Percentiles rank a stretch among this genome's conserved stretches.
These are phyloP conservation scores for Phialophora expanda DNA, from an alignment of 2,329 filamentous ascomycete species.

Conservation along the genomic window DNA sequence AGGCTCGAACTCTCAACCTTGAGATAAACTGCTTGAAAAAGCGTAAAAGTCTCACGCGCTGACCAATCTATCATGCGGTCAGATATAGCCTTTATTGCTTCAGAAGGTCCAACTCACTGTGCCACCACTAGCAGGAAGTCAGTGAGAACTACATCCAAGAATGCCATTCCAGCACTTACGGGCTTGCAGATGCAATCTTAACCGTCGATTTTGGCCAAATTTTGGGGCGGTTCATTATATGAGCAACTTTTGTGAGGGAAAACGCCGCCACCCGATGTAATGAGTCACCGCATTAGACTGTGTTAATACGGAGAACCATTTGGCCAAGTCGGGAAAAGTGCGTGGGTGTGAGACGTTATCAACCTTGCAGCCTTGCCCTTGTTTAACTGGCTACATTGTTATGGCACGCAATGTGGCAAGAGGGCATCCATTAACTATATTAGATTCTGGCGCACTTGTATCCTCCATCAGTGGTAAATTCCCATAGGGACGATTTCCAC, in stretches of 20 bases:
- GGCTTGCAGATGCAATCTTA: constrained; percentile 11
- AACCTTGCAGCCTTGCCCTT: not conserved
- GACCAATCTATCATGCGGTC: constrained; percentile 27
- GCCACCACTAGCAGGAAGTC: constrained; percentile 23
- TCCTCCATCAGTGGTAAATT: too few relatives aligned
- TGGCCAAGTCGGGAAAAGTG: too few relatives aligned
- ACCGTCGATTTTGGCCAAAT: not conserved
- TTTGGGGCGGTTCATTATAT: not conserved
- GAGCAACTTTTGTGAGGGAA: too few relatives aligned
- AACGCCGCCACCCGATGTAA: not conserved
- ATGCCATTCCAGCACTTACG: not conserved
- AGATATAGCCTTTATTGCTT: too few relatives aligned
- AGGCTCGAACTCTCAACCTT: constrained; percentile 39
- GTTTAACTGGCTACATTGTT: not conserved
- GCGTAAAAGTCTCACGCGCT: constrained; percentile 40
- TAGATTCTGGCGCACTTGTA: too few relatives aligned
- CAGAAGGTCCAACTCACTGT: constrained; percentile 14
- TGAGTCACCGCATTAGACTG: not conserved
- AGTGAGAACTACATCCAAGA: too few relatives aligned
- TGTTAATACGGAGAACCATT: too few relatives aligned
- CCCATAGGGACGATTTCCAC: too few relatives aligned
- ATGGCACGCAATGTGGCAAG: not conserved
- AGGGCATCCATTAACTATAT: not conserved
- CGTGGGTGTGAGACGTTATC: not conserved
- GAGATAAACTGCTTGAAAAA: constrained; percentile 26